Conservation (phyloP, 306 rosid species). For the Cyclanthera cordifolia region DNA sequence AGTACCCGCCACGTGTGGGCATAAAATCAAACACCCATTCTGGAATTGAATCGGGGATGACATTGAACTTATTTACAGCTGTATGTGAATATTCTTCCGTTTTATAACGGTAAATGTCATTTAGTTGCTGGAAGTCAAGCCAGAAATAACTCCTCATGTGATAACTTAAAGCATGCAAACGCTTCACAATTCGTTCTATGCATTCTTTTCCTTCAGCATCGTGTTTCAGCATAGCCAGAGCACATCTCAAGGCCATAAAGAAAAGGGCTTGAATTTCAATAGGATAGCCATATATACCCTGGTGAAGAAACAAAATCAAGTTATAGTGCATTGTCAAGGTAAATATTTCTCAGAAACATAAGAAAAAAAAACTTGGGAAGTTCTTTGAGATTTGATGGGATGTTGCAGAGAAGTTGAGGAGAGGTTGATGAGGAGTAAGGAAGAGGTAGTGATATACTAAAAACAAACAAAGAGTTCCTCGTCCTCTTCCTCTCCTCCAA, state of each 20-base stretch:
- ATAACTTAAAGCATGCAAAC: slow-evolving; percentile 18
- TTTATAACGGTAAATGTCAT: slow-evolving; percentile 20
- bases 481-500: too few relatives aligned
- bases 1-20: slow-evolving; percentile 19
- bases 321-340: neutral
- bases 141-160: slow-evolving; percentile 21
- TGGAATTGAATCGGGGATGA: slow-evolving; percentile 19
- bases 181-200: slow-evolving; percentile 15
- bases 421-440: too few relatives aligned
- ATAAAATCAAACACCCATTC: slow-evolving; percentile 19
- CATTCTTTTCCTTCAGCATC: slow-evolving; percentile 22
- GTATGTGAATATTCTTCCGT: slow-evolving; percentile 20
- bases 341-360: neutral
- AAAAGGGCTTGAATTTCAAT: slow-evolving; percentile 21
- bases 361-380: neutral
- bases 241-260: slow-evolving; percentile 18
- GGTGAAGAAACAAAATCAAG: neutral
- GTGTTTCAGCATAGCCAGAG: slow-evolving; percentile 16
- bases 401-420: too few relatives aligned
- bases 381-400: neutral
- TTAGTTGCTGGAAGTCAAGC: slow-evolving; percentile 19
- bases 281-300: slow-evolving; percentile 21
- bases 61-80: slow-evolving; percentile 21
- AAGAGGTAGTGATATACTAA: too few relatives aligned
- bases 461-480: too few relatives aligned